phyloP scores from a whole-genome alignment of 225 moss, liverwort and hornwort genomes.

The Pseudisothecium myosuroides region DNA sequence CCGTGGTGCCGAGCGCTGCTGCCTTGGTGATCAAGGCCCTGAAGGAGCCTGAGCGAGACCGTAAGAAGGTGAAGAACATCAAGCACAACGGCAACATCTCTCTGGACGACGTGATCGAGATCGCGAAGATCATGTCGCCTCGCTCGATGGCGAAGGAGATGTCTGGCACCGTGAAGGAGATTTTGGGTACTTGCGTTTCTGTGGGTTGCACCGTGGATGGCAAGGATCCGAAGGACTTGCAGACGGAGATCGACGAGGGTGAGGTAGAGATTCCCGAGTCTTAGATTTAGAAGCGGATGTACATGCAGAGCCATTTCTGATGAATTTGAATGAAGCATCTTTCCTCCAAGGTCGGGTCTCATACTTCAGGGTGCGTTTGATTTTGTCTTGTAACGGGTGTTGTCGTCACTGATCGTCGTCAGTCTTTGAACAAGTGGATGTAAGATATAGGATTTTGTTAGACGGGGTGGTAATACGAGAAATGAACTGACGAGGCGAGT shows the following conservation, averaged over 20 bases:
- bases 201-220: not conserved
- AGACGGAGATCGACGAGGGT: not conserved
- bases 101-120: not conserved
- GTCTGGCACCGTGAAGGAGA: not conserved
- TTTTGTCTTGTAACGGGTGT: not conserved
- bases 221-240: not conserved
- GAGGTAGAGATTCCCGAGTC: not conserved
- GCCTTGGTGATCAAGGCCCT: constrained; percentile 48
- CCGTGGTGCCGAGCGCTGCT: constrained; percentile 43
- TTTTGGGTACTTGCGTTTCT: not conserved
- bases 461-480: not conserved
- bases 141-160: not conserved
- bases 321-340: not conserved
- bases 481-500: not conserved
- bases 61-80: not conserved
- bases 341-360: not conserved
- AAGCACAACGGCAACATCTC: not conserved
- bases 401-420: not conserved
- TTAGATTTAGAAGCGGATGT: not conserved
- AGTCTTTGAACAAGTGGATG: not conserved
- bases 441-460: not conserved
- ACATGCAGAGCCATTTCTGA: not conserved
- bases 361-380: not conserved
- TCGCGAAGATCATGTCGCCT: not conserved
- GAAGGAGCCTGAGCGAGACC: not conserved